Base-by-base conservation (phyloP, 1,139 yeast genomes). In the Suhomyces yuchorum region DNA sequence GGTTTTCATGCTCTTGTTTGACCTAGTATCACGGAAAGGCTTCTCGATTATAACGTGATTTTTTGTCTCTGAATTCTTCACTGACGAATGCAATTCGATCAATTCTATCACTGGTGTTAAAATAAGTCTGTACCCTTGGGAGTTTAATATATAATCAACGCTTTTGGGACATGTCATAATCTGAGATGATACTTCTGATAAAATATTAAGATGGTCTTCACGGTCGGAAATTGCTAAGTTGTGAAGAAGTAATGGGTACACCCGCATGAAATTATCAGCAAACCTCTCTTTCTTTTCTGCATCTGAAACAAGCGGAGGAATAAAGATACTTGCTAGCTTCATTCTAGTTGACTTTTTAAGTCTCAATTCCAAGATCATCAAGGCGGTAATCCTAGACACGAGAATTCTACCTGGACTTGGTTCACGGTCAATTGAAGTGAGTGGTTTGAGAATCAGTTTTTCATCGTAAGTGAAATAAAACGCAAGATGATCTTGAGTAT, bases 121-220 rank as follows among this genome's bases (percentile, higher is more conserved):
- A 1, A 83, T 64, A 45, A 71, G 68, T 2, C 72, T 65, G 11
- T 80, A 62, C 11, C 66, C 59, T 0, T 71, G 70, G 1, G 66
- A 53, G 3, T 68, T 60, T 35, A 82, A 65, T 8, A 81, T 67
- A 37, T 58, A 61, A 43, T 70, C 65, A 1, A 82, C 77, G 32
- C 82, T 79, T 8, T 78, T 75, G 1, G 88, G 88, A 55, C 88
- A 82, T 0, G 87, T 82, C 60, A 83, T 82, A 15, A 85, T 66
- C 56, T 87, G 95, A 3, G 81, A 72, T 8, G 84, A 68, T 35
- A 84, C 75, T 42, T 84, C 84, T 30, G 71, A 63, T 42, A 84
- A 54, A 4, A 81, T 68, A 40, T 81, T 80, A 35, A 83, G 63
- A 51, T 77, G 80, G 51, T 86, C 87, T 61, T 87, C 93, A 49